Conservation (phyloP, 306 rosid genomes). For the Dalbergia cultrata region DNA sequence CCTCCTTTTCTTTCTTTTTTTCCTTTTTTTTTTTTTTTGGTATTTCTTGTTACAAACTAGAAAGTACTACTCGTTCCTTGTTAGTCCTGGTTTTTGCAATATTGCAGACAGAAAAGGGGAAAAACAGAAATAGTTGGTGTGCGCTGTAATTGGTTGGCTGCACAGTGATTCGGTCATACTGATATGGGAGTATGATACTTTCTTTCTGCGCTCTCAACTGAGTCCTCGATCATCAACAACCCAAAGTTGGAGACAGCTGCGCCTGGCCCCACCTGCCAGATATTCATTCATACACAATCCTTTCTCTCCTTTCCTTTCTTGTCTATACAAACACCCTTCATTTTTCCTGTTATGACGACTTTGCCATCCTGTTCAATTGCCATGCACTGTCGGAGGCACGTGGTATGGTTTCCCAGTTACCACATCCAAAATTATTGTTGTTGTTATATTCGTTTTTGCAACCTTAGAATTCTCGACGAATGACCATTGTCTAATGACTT, state of each 20-base stretch:
- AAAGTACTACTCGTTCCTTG: not conserved
- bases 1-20: too few relatives aligned
- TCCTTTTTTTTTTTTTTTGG: not conserved
- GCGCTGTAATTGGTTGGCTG: conserved; percentile 19
- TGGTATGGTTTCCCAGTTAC: not conserved
- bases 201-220: conserved; percentile 25
- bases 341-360: not conserved
- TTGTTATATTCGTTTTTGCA: too few relatives aligned
- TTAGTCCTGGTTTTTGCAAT: not conserved
- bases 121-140: conserved; percentile 20
- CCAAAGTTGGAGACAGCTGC: conserved; percentile 53
- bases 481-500: not conserved
- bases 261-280: conserved; percentile 47
- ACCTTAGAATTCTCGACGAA: not conserved
- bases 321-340: not conserved
- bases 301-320: not conserved
- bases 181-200: not conserved
- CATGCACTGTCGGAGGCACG: not conserved
- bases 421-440: not conserved
- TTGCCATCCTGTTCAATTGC: not conserved
- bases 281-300: not conserved
- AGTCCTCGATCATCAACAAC: not conserved
- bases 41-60: not conserved
- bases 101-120: not conserved
- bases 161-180: not conserved